Base-by-base conservation (phyloP, 2,329 filamentous ascomycete genomes). In the Colletotrichum spaethianum region DNA sequence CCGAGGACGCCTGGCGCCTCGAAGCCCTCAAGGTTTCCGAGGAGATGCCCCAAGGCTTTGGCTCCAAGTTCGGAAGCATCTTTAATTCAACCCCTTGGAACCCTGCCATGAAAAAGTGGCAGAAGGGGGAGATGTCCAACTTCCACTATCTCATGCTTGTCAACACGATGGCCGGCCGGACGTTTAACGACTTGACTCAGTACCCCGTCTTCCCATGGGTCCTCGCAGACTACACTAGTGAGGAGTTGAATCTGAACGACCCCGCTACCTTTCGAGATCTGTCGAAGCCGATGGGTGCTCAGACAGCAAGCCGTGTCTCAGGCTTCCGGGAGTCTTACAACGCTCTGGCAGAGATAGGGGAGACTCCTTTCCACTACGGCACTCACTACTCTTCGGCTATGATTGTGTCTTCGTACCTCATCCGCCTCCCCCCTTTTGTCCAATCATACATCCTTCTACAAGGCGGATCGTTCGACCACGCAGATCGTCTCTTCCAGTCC, bases 141-240 rank as follows among this genome's bases (percentile, higher is more conserved):
- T 99, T 99, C 78, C 95, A 98, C 81, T 99, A 99, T 79, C 89
- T 99, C 44, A 99, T 99, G 96, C 91, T 98, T 72, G 92, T 99
- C 78, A 99, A 99, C 79, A 98, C 96, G 0, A 94, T 99, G 89
- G 97, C 97, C 36, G 96, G 96, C 2, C 89, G 96, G 63, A 98
- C 96, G 0, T 99, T 99, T 85, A 99, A 99, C 79, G 96, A 99
- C 79, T 86, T 99, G 23, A 99, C 96, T 0, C 97, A 99, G 78
- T 99, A 99, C 78, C 96, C 96, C 0, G 95, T 99, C 23, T 99
- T 99, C 75, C 96, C 96, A 0, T 99, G 96, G 96, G 92, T 99
- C 4, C 85, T 99, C 56, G 95, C 96, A 0, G 96, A 99, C 79
- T 99, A 99, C 80, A 96, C 93, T 0, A 98, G 96, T 76, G 93